A percentile compares a stretch with the other conserved stretches of the same genome.
These are phyloP conservation scores for Marchantia paleacea DNA, from an alignment of 225 moss, liverwort and hornwort species.

Conservation along the genomic window DNA sequence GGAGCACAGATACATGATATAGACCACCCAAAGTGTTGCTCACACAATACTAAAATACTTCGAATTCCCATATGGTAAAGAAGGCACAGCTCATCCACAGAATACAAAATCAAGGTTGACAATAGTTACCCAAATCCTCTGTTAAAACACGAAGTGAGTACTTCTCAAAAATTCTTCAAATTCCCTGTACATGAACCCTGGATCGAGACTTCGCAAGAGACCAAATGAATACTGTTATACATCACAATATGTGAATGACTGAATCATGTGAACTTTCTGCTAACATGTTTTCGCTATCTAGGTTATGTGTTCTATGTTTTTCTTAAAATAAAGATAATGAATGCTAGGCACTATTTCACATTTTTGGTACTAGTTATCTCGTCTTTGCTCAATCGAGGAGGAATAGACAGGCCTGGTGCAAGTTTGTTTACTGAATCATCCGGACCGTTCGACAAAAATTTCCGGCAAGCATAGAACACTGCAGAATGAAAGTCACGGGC, in stretches of 20 bases:
- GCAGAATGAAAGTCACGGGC: constrained; percentile 74
- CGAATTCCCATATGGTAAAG: no score
- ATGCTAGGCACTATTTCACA: constrained; percentile 22
- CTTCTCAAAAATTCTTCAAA: no score
- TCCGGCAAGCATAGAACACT: constrained; percentile 64
- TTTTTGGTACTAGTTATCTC: constrained; percentile 2
- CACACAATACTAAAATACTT: no score
- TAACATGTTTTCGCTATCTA: background rate
- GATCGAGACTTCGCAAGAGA: background rate
- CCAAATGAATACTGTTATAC: background rate
- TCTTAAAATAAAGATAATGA: no score
- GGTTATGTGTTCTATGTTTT: background rate
- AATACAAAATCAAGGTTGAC: no score
- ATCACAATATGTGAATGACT: background rate
- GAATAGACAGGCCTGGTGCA: constrained; percentile 28
- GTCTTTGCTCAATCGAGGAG: constrained; percentile 15
- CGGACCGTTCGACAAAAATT: constrained; percentile 26
- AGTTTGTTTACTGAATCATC: constrained; percentile 19
- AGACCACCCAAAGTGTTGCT: no score
- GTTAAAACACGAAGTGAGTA: no score
- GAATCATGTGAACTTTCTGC: background rate
- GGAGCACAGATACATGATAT: no score
- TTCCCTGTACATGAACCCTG: background rate
- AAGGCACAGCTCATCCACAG: no score
- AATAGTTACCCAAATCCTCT: no score